phyloP scores from a whole-genome alignment of 305 asterid genomes.

The Fraxinus paxiana region DNA sequence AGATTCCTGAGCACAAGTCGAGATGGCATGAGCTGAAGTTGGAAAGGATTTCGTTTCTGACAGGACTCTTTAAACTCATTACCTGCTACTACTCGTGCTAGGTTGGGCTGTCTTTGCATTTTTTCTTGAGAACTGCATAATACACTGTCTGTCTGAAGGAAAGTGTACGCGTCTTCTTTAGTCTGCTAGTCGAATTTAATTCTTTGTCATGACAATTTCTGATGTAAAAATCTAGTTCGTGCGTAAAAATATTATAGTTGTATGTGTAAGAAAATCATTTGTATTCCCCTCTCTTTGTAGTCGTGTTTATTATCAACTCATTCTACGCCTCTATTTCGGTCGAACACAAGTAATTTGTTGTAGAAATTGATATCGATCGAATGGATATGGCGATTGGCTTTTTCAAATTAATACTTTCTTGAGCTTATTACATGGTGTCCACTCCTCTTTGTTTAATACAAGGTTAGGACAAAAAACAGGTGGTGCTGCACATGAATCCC shows the following conservation, averaged over 20 bases:
- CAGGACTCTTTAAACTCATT: background rate
- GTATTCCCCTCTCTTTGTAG: background rate
- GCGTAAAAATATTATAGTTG: background rate
- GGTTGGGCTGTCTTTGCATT: background rate
- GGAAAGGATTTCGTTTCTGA: background rate
- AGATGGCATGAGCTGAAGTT: background rate
- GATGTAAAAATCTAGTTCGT: background rate
- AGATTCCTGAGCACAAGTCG: constrained; percentile 1
- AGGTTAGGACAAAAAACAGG: constrained; percentile 16
- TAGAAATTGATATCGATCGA: background rate
- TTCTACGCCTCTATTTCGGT: background rate
- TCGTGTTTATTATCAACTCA: background rate
- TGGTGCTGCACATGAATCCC: constrained; percentile 24
- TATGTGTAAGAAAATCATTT: background rate
- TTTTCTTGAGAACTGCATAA: background rate
- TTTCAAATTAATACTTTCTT: background rate
- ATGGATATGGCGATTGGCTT: background rate
- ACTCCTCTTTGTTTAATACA: background rate
- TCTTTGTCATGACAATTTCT: background rate
- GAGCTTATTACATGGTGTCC: background rate
- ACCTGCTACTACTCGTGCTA: background rate
- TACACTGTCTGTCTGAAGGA: background rate
- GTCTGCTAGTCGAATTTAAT: background rate
- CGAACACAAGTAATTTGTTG: background rate
- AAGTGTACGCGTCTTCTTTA: background rate